These are phyloP conservation scores for Asterella californica DNA, from an alignment of 225 moss, liverwort and hornwort species.

Conservation along the genomic window DNA sequence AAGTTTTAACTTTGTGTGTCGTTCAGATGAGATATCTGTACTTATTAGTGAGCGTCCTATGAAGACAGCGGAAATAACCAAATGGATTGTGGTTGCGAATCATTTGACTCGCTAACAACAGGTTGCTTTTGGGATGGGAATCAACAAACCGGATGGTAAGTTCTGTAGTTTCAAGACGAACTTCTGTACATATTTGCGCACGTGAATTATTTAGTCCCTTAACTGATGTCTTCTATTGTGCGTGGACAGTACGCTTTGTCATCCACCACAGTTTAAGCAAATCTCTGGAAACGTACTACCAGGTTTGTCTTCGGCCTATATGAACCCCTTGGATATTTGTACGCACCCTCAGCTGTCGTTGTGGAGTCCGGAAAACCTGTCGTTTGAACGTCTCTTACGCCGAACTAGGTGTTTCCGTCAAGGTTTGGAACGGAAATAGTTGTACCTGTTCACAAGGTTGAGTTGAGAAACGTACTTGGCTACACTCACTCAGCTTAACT, in stretches of 20 bases:
- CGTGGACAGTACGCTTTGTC: conserved; percentile 82
- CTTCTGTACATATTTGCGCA: neutral
- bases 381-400: neutral
- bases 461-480: no score
- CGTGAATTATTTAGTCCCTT: neutral
- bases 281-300: conserved; percentile 96
- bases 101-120: conserved; percentile 25
- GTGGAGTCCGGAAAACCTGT: neutral
- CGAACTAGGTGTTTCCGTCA: neutral
- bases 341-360: neutral
- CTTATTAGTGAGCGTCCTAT: neutral
- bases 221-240: neutral
- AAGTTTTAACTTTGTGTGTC: neutral
- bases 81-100: neutral
- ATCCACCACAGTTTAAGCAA: conserved; percentile 98
- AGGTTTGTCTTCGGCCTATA: conserved; percentile 38
- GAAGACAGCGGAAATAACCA: neutral
- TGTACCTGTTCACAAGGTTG: neutral
- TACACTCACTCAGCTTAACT: no score
- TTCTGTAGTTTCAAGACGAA: neutral
- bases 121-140: conserved; percentile 99
- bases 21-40: neutral
- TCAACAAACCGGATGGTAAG: conserved; percentile 99
- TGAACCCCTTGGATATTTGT: neutral
- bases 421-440: neutral